Evolutionary conservation across 23 red algal genomes (phyloP), one percentile per base, ranked within the genome.

Genomic region (Gracilaria domingensis): DNA sequence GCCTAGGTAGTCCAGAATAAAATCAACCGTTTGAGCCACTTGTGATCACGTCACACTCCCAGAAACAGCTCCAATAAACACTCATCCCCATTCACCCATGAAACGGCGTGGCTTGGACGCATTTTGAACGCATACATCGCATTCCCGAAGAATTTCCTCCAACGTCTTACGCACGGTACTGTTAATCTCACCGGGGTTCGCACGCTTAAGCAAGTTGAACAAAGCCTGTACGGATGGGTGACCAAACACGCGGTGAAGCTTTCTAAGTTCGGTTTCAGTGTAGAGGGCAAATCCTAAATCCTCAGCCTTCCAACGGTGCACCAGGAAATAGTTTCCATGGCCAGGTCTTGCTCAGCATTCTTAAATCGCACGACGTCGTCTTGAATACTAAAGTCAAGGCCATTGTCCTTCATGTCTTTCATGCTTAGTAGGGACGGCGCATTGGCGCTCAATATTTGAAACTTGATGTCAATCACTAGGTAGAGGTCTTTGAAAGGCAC

Each of bases 321-420:
- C 42, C 5, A 85, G 16, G 35, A 66, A 67, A 20, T 85, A 44
- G 58, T 85, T 48, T 66, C 57, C 56, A 85, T 64, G 17, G 35
- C 35, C 24, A 85, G 55, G 25, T 39, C 35, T 7, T 85, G 82
- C 25, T 29, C 25, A 29, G 38, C 57, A 20, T 42, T 28, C 33
- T 50, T 71, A 8, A 70, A 50, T 12, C 34, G 34, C 9, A 87
- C 39, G 17, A 34, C 1, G 35, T 66, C 55, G 14, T 89, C 67
- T 23, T 89, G 86, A 25, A 80, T 72, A 20, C 51, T 79, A 30
- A 79, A 55, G 24, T 89, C 71, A 18, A 89, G 24, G 13, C 86
- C 51, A 53, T 79, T 65, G 5, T 89, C 67, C 40, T 66, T 80
- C 86, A 80, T 89, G 86, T 89, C 70, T n/a, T 42, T 79, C 49